Conservation (phyloP, 2,329 filamentous ascomycete species). For the Emergomyces pasteurianus region DNA sequence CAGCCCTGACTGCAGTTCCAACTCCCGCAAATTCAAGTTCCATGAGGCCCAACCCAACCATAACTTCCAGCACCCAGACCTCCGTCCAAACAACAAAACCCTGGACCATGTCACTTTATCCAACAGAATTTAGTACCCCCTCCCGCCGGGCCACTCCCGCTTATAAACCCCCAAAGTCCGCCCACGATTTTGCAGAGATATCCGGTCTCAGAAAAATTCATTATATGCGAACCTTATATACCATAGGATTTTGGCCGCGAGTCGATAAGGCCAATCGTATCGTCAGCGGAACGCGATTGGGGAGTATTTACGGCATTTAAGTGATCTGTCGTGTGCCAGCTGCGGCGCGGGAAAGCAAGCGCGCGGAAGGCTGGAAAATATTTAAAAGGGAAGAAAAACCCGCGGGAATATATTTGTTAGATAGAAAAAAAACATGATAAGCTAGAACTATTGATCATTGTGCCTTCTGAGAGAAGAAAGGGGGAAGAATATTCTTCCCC, state of each 20-base stretch:
- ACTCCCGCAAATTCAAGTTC: too few relatives aligned
- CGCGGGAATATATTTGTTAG: too few relatives aligned
- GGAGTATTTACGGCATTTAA: not conserved
- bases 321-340: not conserved
- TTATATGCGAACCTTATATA: not conserved
- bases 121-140: not conserved
- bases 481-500: too few relatives aligned
- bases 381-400: too few relatives aligned
- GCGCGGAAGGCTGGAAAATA: too few relatives aligned
- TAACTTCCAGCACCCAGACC: not conserved
- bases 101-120: not conserved
- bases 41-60: not conserved
- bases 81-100: not conserved
- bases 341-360: not conserved
- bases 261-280: not conserved
- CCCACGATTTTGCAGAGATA: not conserved
- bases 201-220: not conserved
- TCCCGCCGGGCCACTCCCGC: not conserved
- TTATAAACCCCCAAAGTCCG: not conserved
- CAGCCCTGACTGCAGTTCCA: not conserved
- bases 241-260: not conserved
- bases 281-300: not conserved
- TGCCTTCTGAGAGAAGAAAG: too few relatives aligned
- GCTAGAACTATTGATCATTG: too few relatives aligned
- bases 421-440: too few relatives aligned